Evolutionary conservation across 1,139 yeast genomes (phyloP), one percentile per base, ranked within the genome.

Genomic region (Pichia sp.): DNA sequence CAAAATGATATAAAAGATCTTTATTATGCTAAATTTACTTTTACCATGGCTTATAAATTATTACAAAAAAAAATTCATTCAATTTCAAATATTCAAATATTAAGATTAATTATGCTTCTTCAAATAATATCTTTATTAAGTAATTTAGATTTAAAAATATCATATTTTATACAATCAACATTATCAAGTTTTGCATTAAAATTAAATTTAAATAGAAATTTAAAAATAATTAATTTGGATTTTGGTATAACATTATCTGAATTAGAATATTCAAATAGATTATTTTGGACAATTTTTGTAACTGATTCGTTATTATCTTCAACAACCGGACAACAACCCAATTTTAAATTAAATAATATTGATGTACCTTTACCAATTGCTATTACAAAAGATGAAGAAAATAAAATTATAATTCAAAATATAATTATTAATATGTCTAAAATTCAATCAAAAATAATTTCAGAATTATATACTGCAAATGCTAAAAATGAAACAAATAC

Each of bases 251-350:
- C 67, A 6, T 54, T 62, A 0, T 57, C 60, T 9, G 72, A 71
- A 40, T 61, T 64, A 3, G 79, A 75, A 56, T 64, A 69, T 63
- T 59, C 73, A 44, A 66, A 59, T 46, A 60, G 80, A 42, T 59
- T 75, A 5, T 75, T 75, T 53, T 76, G 81, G 81, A 70, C 76
- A 43, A 73, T 74, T 9, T 75, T 72, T 53, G 71, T 70, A 46
- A 72, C 71, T 61, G 81, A 76, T 54, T 58, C 77, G 41, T 58
- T 72, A 25, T 67, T 75, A 25, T 69, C 76, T 1, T 64, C 71
- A 1, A 66, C 76, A 4, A 56, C 74, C 11, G 77, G 78, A 1
- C 63, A 77, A 46, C 72, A 74, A 2, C 67, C 73, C 25, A 69
- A 73, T 1, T 66, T 76, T 25, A 69, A 68, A 37, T 78, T 75